Base-by-base conservation (phyloP, 2,329 filamentous ascomycete genomes). In the Penicillium verrucosum region DNA sequence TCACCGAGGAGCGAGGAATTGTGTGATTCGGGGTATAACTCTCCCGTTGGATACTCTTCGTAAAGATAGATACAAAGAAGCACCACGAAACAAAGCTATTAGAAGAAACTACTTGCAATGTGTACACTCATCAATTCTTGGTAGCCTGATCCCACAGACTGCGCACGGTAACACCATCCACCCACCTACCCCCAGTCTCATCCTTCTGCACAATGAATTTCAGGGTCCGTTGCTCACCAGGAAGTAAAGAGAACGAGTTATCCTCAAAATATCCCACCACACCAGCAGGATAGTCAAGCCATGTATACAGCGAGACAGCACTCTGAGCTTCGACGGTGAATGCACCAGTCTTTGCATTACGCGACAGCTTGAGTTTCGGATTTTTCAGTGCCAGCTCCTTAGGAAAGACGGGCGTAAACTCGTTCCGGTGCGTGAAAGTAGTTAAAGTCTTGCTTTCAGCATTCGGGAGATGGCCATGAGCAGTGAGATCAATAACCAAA, bases 291-390 rank as follows among this genome's bases (percentile, higher is more conserved):
- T 82, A 79, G 51, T 81, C 80, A 2, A 85, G 65, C 81, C 81
- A 85, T 1, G 81, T 82, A 72, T 81, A 84, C 4, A 80, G 73
- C 4, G 81, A 80, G 0, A 82, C 74, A 0, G 80, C 81, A 0
- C 59, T 72, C 14, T 70, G 78, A 0, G 81, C 81, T 34, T 74
- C 73, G 0, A 84, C 76, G 0, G 73, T 78, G 59, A 83, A 83
- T 3, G 69, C 73, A 4, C 64, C 60, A 0, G 61, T 67, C 0
- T 57, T 34, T 0, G 63, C 60, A 43, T 74, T 59, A 51, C 76
- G 74, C 1, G 63, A 68, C 3, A 81, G 47, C 8, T 70, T 59
- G 2, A 85, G 56, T 0, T 77, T 75, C 0, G 82, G 82, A 62
- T 85, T 80, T 0, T 77, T 72, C 8, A 85, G 67, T 5, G 72